Percentiles rank a stretch among this genome's conserved stretches.
Evolutionary conservation across 2,329 filamentous ascomycete genomes (phyloP).

Genomic region (Fusarium domesticum): DNA sequence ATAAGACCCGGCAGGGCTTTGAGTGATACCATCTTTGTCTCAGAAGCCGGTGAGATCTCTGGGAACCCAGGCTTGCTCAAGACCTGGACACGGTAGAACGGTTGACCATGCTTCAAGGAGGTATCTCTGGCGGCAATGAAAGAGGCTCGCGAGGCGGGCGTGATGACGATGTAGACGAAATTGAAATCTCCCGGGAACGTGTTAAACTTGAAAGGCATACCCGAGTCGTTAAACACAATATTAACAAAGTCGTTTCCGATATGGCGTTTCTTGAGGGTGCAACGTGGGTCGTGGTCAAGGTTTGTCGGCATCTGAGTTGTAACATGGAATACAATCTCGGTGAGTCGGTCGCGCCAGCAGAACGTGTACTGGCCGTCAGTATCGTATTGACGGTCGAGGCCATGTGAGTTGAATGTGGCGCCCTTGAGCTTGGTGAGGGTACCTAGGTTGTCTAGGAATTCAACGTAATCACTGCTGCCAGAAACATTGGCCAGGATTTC

Average conservation of each 20-base stretch:
- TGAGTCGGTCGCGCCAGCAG: conserved; percentile 92
- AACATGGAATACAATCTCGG: conserved; percentile 93
- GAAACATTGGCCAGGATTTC: conserved; percentile 85
- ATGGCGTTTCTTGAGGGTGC: conserved; percentile 84
- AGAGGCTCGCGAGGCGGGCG: conserved; percentile 75
- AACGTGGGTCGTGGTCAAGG: conserved; percentile 69
- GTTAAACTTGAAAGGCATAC: conserved; percentile 82
- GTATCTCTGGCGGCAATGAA: conserved; percentile 63
- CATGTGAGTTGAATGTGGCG: conserved; percentile 88
- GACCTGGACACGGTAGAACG: conserved; percentile 85
- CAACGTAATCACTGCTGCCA: conserved; percentile 83
- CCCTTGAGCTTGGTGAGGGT: conserved; percentile 77
- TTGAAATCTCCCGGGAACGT: conserved; percentile 96
- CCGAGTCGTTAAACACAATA: conserved; percentile 96
- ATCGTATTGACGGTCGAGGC: conserved; percentile 74
- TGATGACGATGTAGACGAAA: conserved; percentile 94
- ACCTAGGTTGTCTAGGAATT: conserved; percentile 79
- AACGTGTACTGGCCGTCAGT: conserved; percentile 84
- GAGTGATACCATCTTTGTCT: conserved; percentile 84
- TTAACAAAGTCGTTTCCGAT: conserved; percentile 98
- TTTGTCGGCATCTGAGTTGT: conserved; percentile 97
- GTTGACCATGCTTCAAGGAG: conserved; percentile 37
- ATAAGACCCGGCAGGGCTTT: conserved; percentile 82
- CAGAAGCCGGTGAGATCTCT: conserved; percentile 83
- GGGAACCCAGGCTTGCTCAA: conserved; percentile 87